Evolutionary conservation across 73 alveolate genomes (phyloP).

Genomic region (Paramecium primaurelia): DNA sequence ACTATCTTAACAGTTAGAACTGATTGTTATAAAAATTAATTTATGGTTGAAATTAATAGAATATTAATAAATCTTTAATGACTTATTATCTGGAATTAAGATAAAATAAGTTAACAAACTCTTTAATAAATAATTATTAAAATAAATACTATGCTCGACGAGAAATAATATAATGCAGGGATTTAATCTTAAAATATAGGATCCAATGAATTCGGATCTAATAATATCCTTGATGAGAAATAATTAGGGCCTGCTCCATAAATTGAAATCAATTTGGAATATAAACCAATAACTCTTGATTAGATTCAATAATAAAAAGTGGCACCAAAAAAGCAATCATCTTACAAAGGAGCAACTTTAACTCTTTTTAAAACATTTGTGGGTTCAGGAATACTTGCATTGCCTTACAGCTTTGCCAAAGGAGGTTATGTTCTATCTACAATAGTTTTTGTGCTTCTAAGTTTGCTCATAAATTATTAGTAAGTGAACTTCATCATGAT

Average conservation of each 20-base stretch:
- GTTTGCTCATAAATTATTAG: constrained; percentile 25
- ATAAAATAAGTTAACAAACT: neutral
- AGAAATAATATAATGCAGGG: neutral
- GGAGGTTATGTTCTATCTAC: constrained; percentile 49
- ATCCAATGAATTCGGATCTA: constrained; percentile 29
- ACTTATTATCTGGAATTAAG: neutral
- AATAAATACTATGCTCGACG: neutral
- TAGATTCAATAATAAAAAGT: neutral
- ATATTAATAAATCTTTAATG: neutral
- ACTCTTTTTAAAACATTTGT: constrained; percentile 42
- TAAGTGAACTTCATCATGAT: neutral
- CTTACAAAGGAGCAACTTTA: constrained; percentile 5
- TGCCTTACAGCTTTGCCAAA: constrained; percentile 40
- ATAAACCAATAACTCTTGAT: neutral
- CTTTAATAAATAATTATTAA: neutral
- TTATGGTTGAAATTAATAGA: neutral
- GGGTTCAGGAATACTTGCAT: constrained; percentile 58
- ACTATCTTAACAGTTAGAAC: constrained; percentile 48
- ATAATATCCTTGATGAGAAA: constrained; percentile 19
- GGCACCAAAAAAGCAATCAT: neutral
- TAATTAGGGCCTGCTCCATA: neutral
- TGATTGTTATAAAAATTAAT: neutral
- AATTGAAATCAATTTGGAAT: neutral
- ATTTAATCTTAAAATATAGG: neutral
- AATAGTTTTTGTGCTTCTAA: constrained; percentile 12